Conservation (phyloP, 352 stramenopile genomes). For the Halophytophthora batemanensis region DNA sequence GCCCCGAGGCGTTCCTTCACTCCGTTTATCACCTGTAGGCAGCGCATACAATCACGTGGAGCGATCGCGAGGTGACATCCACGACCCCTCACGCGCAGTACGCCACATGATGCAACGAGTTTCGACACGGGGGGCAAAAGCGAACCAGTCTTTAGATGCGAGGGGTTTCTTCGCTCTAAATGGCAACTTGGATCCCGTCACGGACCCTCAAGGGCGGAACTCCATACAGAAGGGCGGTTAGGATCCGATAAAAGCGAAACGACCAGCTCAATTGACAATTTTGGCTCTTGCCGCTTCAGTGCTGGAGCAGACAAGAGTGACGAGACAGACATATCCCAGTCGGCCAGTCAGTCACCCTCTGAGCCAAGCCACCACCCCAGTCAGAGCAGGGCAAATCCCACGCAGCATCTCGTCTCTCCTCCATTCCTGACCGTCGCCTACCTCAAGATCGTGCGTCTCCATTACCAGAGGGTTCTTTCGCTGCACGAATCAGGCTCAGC, state of each 20-base stretch:
- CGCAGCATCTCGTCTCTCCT: not conserved
- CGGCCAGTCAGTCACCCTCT: not conserved
- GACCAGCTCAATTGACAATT: conserved; percentile 31
- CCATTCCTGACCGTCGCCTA: not conserved
- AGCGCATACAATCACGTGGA: not conserved
- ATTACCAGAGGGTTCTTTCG: conserved; percentile 27
- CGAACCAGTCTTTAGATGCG: too few species aligned
- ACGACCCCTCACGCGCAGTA: too few species aligned
- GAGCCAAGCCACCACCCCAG: too few species aligned
- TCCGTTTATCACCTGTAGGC: conserved; percentile 6
- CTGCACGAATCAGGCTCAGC: conserved; percentile 69
- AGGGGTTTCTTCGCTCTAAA: too few species aligned
- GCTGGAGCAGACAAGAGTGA: conserved; percentile 20
- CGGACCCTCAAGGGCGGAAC: too few species aligned
- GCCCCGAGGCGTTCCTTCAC: not conserved
- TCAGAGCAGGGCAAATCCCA: too few species aligned
- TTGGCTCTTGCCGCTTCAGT: conserved; percentile 12
- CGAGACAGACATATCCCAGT: conserved; percentile 16
- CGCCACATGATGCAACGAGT: too few species aligned
- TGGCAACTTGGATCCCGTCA: too few species aligned
- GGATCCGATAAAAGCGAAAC: conserved; percentile 22
- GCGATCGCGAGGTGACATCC: too few species aligned
- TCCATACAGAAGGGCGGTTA: not conserved
- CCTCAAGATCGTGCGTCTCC: conserved; percentile 8
- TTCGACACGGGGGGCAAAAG: too few species aligned